These are phyloP conservation scores for Hortaea sp. DNA, from an alignment of 2,329 filamentous ascomycete genomes.

Conservation along the genomic window DNA sequence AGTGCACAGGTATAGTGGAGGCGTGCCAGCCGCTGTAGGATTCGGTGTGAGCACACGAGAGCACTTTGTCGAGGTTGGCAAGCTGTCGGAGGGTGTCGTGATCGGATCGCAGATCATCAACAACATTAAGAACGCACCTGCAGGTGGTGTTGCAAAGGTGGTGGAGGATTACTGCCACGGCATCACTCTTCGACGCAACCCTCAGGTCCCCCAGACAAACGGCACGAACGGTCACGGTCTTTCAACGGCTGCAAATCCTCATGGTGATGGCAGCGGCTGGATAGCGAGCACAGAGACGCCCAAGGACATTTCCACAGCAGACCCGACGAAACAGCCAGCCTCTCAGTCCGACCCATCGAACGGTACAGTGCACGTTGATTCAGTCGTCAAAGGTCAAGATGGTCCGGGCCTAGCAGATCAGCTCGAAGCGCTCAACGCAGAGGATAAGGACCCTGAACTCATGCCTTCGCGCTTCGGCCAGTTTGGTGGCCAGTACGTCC, in stretches of 20 bases:
- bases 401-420: slow-evolving; percentile 68
- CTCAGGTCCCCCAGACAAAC: slow-evolving; percentile 7
- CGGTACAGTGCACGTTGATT: slow-evolving; percentile 54
- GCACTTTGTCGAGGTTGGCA: slow-evolving; percentile 77
- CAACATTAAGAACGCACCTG: slow-evolving; percentile 58
- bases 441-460: slow-evolving; percentile 39
- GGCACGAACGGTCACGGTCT: slow-evolving; percentile 17
- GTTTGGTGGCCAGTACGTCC: slow-evolving; percentile 95
- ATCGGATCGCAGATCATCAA: slow-evolving; percentile 94
- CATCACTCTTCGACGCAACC: slow-evolving; percentile 39
- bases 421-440: slow-evolving; percentile 67
- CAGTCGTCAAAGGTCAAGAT: slow-evolving; percentile 54
- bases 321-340: slow-evolving; percentile 24
- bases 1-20: slow-evolving; percentile 86
- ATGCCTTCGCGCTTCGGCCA: slow-evolving; percentile 85
- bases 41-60: slow-evolving; percentile 95
- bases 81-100: slow-evolving; percentile 84
- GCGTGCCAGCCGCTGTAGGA: slow-evolving; percentile 82
- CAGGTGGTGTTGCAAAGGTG: slow-evolving; percentile 56
- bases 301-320: slow-evolving; percentile 24
- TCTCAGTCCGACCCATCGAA: slow-evolving; percentile 27
- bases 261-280: slow-evolving; percentile 27
- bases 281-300: slow-evolving; percentile 20
- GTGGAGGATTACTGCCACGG: slow-evolving; percentile 82
- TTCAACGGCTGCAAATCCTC: slow-evolving; percentile 23